Evolutionary conservation across 1,284 basidiomycete species (phyloP), one percentile per base, ranked within the genome.

Genomic region (Sutorius eximius): DNA sequence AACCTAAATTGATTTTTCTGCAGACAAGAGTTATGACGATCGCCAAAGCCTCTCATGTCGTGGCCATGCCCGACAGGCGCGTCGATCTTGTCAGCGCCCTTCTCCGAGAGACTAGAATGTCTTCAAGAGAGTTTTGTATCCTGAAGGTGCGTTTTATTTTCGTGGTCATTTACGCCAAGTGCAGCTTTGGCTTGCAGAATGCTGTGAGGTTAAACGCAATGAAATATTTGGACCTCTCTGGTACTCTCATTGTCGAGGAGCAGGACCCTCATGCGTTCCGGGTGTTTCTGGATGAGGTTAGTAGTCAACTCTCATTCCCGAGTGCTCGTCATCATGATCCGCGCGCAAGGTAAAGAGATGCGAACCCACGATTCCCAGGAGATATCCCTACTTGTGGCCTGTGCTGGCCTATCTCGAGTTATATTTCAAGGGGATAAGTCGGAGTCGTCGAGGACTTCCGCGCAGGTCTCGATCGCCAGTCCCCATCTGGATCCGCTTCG

Each of bases 321-420:
- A 32, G 30, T 29, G 29, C 22, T 41, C 43, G 13, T 5, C 27
- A 32, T 48, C 8, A 8, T 56, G n/a, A 55, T 34, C n/a, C 32
- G 7, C 7, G 13, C 27, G 20, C 7, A 49, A 68, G 64, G 40
- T 68, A 1, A 57, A 57, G 32, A 45, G 22, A 13, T 34, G 18
- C 5, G 20, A 68, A 8, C 49, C 54, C 6, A 45, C 41, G 4
- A 38, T 65, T 27, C 18, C 55, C 15, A 46, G 33, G 44, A 60
- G 20, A 27, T 66, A 65, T n/a, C 49, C 57, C 0, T 46, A 62
- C n/a, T 45, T 41, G 0, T 66, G 64, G 64, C 55, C 55, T 3
- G 52, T 68, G 3, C 15, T 69, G 11, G 50, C 53, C 12, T 70
- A 70, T 43, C 40, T 63, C 1, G 62, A 57, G 15, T 20, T 58